These are phyloP conservation scores for Immersiella caudata DNA, from an alignment of 495 filamentous ascomycete genomes.

Conservation along the genomic window DNA sequence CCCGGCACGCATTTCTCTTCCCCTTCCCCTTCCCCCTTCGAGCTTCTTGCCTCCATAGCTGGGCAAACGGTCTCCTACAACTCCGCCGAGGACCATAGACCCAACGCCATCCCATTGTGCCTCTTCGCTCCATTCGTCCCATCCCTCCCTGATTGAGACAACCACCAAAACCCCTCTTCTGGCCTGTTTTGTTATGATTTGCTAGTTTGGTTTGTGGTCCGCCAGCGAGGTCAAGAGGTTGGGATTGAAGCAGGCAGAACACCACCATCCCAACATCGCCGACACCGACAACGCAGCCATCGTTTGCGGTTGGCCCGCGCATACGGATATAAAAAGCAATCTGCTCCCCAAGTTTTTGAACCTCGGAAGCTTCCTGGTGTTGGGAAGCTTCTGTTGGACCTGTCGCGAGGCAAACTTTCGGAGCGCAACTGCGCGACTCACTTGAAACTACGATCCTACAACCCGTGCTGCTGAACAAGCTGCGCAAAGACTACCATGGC, in stretches of 20 bases:
- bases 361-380: background rate
- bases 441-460: background rate
- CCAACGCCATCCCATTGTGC: background rate
- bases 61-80: background rate
- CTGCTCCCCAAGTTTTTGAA: background rate
- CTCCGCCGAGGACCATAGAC: background rate
- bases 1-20: slow-evolving; percentile 33
- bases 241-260: background rate
- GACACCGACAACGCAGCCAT: too few species aligned
- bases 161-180: background rate
- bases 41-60: slow-evolving; percentile 25
- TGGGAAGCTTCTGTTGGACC: too few species aligned
- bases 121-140: slow-evolving; percentile 1
- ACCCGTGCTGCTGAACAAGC: background rate
- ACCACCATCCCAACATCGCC: background rate
- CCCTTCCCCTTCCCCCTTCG: slow-evolving; percentile 31
- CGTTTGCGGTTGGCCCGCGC: too few species aligned
- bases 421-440: background rate
- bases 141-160: slow-evolving; percentile 1
- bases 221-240: background rate
- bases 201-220: background rate
- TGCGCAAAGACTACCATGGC: slow-evolving; percentile 44
- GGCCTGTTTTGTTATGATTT: slow-evolving; percentile 8
- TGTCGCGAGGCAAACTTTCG: background rate
- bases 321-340: too few species aligned